Base-by-base conservation (phyloP, 108 stramenopile genomes). In the Fragilariopsis cylindrus region DNA sequence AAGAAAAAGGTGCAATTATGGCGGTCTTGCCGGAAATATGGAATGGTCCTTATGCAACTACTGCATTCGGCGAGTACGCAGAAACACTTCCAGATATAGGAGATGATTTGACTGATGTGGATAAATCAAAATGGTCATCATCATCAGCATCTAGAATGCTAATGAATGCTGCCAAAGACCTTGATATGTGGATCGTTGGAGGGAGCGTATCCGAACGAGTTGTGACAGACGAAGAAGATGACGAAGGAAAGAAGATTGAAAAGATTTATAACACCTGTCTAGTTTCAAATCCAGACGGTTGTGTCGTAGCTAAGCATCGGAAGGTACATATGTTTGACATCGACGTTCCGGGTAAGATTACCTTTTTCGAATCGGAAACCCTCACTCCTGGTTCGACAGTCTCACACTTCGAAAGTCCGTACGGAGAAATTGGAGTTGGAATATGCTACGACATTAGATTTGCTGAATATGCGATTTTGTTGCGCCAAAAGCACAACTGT, bases 401-500 rank as follows among this genome's bases (percentile, higher is more conserved):
- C 2, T 89, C 96, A 0, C 78, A 84, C 60, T 98, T 97, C 80
- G 78, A 60, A 46, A 87, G 84, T 40, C 83, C 87, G 6, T 85
- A 97, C 70, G 96, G 97, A 56, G 89, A 81, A 50, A 81, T 99
- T 48, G 99, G 98, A 40, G 84, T 99, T 7, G 99, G 98, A 13
- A 99, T 99, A 58, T 99, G 99, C 63, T 99, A 99, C 82, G 99
- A 99, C 85, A 96, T 99, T 78, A 96, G 99, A 12, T 99, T 99
- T 70, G 95, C 98, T 9, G 97, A 98, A 82, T 96, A 96, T 41
- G 92, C 97, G 63, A 91, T 98, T 81, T 77, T 98, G 6, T 62
- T 99, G 73, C 86, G 92, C 5, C 81, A 91, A 65, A 78, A 84
- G 62, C 90, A 97, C 72, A 69, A 86, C 52, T 87, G 88, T 70